A percentile compares a stretch with the other conserved stretches of the same genome.
These are phyloP conservation scores for Russula emetica DNA, from an alignment of 768 basidiomycete species.

Conservation along the genomic window DNA sequence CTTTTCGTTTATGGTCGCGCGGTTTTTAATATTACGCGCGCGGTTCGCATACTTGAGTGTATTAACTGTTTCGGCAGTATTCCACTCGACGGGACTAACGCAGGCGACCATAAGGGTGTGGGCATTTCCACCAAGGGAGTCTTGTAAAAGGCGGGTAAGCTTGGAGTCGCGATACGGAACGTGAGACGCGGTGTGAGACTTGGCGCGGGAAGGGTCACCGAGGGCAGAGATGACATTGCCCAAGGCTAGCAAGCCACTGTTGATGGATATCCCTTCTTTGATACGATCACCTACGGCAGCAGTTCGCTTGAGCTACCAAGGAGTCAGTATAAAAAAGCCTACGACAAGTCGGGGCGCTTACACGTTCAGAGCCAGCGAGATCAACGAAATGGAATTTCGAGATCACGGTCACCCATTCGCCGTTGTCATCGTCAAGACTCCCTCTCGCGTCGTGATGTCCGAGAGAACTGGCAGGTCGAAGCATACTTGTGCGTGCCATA, in stretches of 20 bases:
- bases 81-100: conserved; percentile 94
- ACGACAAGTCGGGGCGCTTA: conserved; percentile 38
- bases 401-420: conserved; percentile 85
- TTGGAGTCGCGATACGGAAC: conserved; percentile 98
- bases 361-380: conserved; percentile 92
- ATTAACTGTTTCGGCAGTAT: conserved; percentile 88
- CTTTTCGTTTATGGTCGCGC: conserved; percentile 84
- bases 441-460: conserved; percentile 27
- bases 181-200: conserved; percentile 79
- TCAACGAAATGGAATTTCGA: conserved; percentile 99
- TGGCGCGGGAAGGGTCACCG: conserved; percentile 85
- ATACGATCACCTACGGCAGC: conserved; percentile 94
- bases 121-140: conserved; percentile 95
- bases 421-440: conserved; percentile 54
- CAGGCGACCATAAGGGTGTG: conserved; percentile 99
- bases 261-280: conserved; percentile 99
- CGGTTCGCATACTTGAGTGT: conserved; percentile 97
- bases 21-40: conserved; percentile 95
- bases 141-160: conserved; percentile 92
- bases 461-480: conserved; percentile 76
- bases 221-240: conserved; percentile 99
- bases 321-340: conserved; percentile 16
- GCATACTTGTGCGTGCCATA: conserved; percentile 57
- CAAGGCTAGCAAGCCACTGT: conserved; percentile 90
- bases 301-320: conserved; percentile 81